Conservation (phyloP, 2,329 filamentous ascomycete species). For the Blastomyces parvus region DNA sequence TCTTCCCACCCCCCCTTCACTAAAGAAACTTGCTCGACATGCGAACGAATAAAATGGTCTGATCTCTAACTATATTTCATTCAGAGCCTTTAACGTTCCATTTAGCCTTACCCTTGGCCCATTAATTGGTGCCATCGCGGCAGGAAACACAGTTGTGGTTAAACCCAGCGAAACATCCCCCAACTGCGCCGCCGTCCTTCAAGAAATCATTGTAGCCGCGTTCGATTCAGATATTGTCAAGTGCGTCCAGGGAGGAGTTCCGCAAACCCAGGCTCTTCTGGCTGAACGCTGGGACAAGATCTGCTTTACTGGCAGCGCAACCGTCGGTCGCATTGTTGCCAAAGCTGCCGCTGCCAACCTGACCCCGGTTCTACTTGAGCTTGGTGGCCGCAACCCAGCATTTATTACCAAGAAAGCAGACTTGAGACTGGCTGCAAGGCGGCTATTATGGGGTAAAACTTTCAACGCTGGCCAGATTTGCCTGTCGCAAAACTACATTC, state of each 20-base stretch:
- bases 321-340: conserved; percentile 75
- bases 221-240: conserved; percentile 70
- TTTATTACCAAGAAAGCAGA: conserved; percentile 81
- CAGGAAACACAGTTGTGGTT: conserved; percentile 78
- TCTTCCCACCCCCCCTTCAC: neutral
- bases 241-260: conserved; percentile 69
- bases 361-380: conserved; percentile 79
- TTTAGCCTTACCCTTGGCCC: conserved; percentile 70
- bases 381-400: conserved; percentile 85
- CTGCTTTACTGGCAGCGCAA: conserved; percentile 78
- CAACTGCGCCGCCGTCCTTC: conserved; percentile 64
- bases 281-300: conserved; percentile 96
- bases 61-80: conserved; percentile 1
- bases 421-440: conserved; percentile 66
- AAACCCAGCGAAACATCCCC: conserved; percentile 85
- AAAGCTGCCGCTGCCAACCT: conserved; percentile 82
- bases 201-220: conserved; percentile 63
- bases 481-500: conserved; percentile 82
- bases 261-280: conserved; percentile 71
- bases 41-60: neutral
- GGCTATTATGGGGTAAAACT: conserved; percentile 81
- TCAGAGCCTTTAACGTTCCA: conserved; percentile 82
- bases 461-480: conserved; percentile 86
- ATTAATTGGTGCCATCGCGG: conserved; percentile 79
- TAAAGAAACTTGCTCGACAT: neutral